Evolutionary conservation across 495 filamentous ascomycete species (phyloP).

Genomic region (Podospora sp.): DNA sequence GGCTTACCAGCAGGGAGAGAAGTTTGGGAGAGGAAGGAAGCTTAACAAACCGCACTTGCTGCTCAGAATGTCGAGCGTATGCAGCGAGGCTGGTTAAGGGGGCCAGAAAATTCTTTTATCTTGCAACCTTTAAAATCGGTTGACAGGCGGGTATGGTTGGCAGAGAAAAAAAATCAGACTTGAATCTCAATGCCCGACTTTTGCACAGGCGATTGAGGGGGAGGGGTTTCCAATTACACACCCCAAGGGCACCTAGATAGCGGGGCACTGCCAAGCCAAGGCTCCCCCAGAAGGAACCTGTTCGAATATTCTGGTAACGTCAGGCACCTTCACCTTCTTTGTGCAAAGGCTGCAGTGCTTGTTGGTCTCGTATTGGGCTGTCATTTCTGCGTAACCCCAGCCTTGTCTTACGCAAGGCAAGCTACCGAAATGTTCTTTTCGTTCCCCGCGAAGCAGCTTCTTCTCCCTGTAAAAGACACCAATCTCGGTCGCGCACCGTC

Average conservation of each 20-base stretch:
- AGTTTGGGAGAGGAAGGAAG: neutral
- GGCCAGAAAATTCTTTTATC: slow-evolving; percentile 12
- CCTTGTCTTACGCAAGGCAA: neutral
- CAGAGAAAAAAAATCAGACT: slow-evolving; percentile 27
- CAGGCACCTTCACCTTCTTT: neutral
- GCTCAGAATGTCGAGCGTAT: slow-evolving; percentile 14
- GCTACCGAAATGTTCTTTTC: neutral
- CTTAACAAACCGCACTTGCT: slow-evolving; percentile 2
- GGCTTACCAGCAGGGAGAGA: slow-evolving; percentile 22
- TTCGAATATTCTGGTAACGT: neutral
- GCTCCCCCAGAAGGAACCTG: neutral
- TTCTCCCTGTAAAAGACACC: no score
- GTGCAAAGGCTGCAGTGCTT: neutral
- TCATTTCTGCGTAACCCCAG: neutral
- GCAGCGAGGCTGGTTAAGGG: slow-evolving; percentile 1
- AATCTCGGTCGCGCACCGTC: no score
- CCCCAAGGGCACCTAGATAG: slow-evolving; percentile 6
- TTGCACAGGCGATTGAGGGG: slow-evolving; percentile 16
- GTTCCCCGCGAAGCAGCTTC: neutral
- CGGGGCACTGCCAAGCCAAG: slow-evolving; percentile 25
- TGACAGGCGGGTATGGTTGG: slow-evolving; percentile 16
- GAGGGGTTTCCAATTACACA: slow-evolving; percentile 10
- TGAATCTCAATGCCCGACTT: slow-evolving; percentile 26
- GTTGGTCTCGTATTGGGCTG: neutral
- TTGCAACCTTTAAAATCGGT: neutral